These are phyloP conservation scores for Ceratonia siliqua DNA, from an alignment of 306 rosid genomes.

Conservation along the genomic window DNA sequence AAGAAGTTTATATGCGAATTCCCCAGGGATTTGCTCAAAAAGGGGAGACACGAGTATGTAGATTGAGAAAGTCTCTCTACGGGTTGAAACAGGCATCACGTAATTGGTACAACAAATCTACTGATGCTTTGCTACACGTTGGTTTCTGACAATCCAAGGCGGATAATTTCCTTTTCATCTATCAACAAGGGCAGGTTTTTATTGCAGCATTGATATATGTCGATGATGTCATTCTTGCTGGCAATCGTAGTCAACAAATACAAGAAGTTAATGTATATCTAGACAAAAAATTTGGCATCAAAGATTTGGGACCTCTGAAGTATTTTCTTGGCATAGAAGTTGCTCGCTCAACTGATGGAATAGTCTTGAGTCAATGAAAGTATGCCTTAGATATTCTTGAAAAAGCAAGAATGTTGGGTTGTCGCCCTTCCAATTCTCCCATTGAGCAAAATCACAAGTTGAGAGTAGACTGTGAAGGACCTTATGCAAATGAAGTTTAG, in stretches of 20 bases:
- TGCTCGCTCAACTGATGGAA: background rate
- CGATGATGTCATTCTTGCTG: background rate
- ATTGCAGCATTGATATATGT: background rate
- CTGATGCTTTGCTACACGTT: background rate
- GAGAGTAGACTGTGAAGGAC: background rate
- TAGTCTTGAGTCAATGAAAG: background rate
- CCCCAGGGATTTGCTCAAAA: background rate
- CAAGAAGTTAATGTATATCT: background rate
- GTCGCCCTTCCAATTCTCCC: background rate
- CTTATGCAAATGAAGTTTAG: background rate
- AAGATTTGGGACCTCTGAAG: background rate
- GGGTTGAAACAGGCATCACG: background rate
- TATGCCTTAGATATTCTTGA: background rate
- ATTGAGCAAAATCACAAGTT: background rate
- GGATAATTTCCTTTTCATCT: background rate
- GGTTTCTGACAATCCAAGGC: background rate
- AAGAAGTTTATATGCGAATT: background rate
- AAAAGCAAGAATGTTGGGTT: background rate
- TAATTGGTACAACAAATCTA: background rate
- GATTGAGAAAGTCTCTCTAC: background rate
- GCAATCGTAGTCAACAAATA: background rate
- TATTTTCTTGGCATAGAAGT: background rate
- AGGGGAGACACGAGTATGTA: background rate
- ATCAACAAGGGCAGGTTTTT: background rate
- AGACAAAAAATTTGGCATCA: background rate